Evolutionary conservation across 2,329 filamentous ascomycete genomes (phyloP), one percentile per base, ranked within the genome.

Genomic region (Neofusicoccum sp.): DNA sequence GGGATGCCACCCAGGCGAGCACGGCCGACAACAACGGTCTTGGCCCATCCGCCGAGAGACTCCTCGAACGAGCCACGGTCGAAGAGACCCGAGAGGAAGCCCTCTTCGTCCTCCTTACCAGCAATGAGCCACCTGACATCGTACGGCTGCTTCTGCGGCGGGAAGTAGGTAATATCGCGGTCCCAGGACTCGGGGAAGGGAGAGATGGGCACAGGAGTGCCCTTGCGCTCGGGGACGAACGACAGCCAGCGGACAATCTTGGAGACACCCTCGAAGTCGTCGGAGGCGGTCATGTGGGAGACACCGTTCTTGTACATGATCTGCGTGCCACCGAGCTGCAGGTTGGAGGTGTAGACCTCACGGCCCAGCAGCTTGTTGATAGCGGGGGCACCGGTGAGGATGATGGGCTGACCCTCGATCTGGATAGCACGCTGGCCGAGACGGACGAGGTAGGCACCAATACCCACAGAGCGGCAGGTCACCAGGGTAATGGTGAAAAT

Each of bases 291-390:
- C 91, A 98, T 94, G 83, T 99, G 95, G 28, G 95, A 98, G 45
- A 99, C 95, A 87, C 95, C 95, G 77, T 99, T 99, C 82, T 92
- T 93, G 87, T 99, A 98, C 95, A 99, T 99, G 85, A 99, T 99
- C 81, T 99, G 95, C n/a, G 95, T 99, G 71, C 95, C 95, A 88
- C 95, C 95, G 68, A 99, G 92, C 84, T 99, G 95, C 74, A 99
- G 81, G 85, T 99, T 99, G 65, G 95, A 98, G 29, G 95, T 97
- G 83, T 99, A 99, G 34, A 99, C 94, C 80, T 99, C 95, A 70
- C 96, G 93, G 73, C 95, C 95, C 65, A 99, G 88, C 72, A 99
- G 85, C 83, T 98, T 99, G 87, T 99, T 99, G 77, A 99, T 90
- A 64, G 95, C 95, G 68, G 92, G 92, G 54, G 95, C 95, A 86